Evolutionary conservation across 2,329 filamentous ascomycete genomes (phyloP), one percentile per base, ranked within the genome.

Genomic region (Didymella arachidicola): DNA sequence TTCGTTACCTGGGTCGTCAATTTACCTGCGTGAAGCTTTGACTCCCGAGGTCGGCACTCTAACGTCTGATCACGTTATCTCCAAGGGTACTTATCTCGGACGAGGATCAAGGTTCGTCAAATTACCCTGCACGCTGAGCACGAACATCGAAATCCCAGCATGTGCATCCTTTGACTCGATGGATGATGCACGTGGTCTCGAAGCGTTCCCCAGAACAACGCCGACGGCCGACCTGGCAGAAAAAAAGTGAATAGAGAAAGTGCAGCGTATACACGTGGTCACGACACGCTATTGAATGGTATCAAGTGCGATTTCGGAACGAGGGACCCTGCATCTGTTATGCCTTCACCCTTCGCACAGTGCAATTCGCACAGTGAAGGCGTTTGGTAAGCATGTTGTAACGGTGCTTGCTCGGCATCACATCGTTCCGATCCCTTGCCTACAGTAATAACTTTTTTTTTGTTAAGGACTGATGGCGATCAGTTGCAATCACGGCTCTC

Each of bases 371-470:
- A 29, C 14, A 39, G 36, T 39, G 36, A 30, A 32, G 36, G 12
- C 41, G 50, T 19, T n/a, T 32, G 26, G 7, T 18, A 30, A 30
- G 25, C 26, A 16, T 12, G 14, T 30, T 47, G 36, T 5, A 18
- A 48, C 43, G 36, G 48, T 19, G 29, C 26, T 32, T 8, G 22
- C 38, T 59, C 56, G 50, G 56, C 38, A 34, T 44, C 49, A 44
- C 32, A n/a, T 53, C 45, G 50, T 36, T 22, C 45, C 44, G 19
- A 34, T 27, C 11, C 22, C 29, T 6, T 42, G 34, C 27, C n/a
- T 47, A 41, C 34, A 38, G 53, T 34, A 26, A 22, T 19, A 39
- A 12, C 26, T 45, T 16, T 10, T 22, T 22, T 18, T 39, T 41
- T 18, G 34, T 44, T 52, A 22, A 43, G 36, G 19, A 52, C 22